These are phyloP conservation scores for Aureobasidium subglaciale DNA, from an alignment of 2,329 filamentous ascomycete genomes.

Conservation along the genomic window DNA sequence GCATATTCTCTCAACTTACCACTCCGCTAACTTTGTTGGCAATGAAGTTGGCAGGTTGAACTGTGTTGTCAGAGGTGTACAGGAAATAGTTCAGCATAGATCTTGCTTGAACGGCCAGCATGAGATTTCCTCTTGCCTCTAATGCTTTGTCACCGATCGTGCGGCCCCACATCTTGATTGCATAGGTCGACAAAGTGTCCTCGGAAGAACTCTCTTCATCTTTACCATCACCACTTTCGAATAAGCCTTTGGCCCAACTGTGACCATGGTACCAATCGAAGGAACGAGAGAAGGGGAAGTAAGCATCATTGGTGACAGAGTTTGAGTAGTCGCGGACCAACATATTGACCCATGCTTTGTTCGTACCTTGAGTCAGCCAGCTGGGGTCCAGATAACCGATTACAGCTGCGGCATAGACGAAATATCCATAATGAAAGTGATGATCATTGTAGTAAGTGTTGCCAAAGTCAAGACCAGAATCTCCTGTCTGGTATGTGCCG, in stretches of 20 bases:
- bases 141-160: constrained; percentile 69
- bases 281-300: constrained; percentile 72
- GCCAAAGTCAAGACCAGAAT: constrained; percentile 74
- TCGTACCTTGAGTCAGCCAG: constrained; percentile 58
- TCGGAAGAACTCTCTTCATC: constrained; percentile 85
- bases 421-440: constrained; percentile 69
- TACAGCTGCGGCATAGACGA: constrained; percentile 77
- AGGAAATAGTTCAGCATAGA: constrained; percentile 76
- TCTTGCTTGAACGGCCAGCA: constrained; percentile 71
- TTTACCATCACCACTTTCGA: constrained; percentile 65
- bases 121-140: constrained; percentile 73
- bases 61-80: constrained; percentile 61
- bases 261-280: constrained; percentile 97
- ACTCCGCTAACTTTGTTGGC: constrained; percentile 65
- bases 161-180: constrained; percentile 88
- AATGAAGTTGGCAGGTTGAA: constrained; percentile 69
- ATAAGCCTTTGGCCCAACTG: constrained; percentile 61
- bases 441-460: constrained; percentile 75
- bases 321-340: constrained; percentile 81
- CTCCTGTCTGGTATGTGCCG: constrained; percentile 68
- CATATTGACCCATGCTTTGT: constrained; percentile 73
- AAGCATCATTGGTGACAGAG: constrained; percentile 59
- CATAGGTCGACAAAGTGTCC: constrained; percentile 80
- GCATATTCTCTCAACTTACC: constrained; percentile 10
- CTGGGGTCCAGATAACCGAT: constrained; percentile 69